Percentiles rank a stretch among this genome's conserved stretches.
Evolutionary conservation across 306 rosid genomes (phyloP).

Genomic region (Quercus wislizeni): DNA sequence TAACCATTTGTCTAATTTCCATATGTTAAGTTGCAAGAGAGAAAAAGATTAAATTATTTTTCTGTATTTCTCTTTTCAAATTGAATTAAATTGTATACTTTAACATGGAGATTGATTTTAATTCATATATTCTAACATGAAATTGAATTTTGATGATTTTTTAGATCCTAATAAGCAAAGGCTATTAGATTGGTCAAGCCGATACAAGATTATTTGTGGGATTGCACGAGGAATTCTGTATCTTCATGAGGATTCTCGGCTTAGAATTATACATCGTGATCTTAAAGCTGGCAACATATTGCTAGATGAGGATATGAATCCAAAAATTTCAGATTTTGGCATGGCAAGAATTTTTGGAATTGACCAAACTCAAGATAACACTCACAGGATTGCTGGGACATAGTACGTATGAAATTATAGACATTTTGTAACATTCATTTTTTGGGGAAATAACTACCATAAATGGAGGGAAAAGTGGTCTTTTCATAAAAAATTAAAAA

Average conservation of each 20-base stretch:
- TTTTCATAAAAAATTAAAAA: too few relatives aligned
- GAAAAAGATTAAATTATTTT: too few relatives aligned
- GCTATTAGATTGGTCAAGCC: slow-evolving; percentile 20
- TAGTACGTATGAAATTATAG: slow-evolving; percentile 7
- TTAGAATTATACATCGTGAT: slow-evolving; percentile 46
- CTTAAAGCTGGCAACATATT: slow-evolving; percentile 39
- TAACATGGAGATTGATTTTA: not conserved
- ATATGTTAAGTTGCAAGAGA: not conserved
- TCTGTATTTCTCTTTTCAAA: too few relatives aligned
- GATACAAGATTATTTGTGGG: slow-evolving; percentile 31
- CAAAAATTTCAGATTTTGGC: slow-evolving; percentile 48
- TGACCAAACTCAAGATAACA: slow-evolving; percentile 24
- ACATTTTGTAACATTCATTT: too few relatives aligned
- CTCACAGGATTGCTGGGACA: slow-evolving; percentile 34
- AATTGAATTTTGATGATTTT: not conserved
- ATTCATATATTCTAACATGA: not conserved
- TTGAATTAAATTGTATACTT: too few relatives aligned
- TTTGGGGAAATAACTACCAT: too few relatives aligned
- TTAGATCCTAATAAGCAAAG: slow-evolving; percentile 17
- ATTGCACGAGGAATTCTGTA: slow-evolving; percentile 31
- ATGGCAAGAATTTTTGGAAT: slow-evolving; percentile 29
- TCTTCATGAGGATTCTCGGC: slow-evolving; percentile 37
- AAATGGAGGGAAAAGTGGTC: too few relatives aligned
- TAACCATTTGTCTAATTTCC: not conserved
- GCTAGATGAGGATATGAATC: slow-evolving; percentile 29